Evolutionary conservation across 352 stramenopile species (phyloP).

Genomic region (Phytophthora sansomeana): DNA sequence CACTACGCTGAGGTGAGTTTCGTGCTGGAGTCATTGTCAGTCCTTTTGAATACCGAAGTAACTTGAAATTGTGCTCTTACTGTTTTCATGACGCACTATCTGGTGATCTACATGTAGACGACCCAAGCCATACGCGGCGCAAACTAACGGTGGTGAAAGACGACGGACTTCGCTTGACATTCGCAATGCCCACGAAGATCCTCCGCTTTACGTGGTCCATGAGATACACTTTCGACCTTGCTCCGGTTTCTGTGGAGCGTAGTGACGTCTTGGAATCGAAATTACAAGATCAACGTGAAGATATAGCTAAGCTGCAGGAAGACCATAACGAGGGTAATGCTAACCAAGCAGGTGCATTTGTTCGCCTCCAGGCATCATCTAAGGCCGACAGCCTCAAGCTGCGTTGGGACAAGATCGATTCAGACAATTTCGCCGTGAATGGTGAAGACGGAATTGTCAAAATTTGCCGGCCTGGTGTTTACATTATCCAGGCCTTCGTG

Average conservation of each 20-base stretch:
- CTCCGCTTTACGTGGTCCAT: not conserved
- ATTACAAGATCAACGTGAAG: slow-evolving; percentile 12
- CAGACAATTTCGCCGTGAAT: not conserved
- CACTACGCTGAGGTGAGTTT: slow-evolving; percentile 21
- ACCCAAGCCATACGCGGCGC: too few relatives aligned
- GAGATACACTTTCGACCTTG: slow-evolving; percentile 28
- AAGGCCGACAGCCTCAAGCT: not conserved
- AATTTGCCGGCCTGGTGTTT: not conserved
- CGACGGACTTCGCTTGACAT: slow-evolving; percentile 7
- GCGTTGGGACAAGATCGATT: not conserved
- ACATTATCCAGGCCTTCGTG: not conserved
- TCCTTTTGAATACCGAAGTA: not conserved
- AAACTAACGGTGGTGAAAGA: too few relatives aligned
- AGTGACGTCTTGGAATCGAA: slow-evolving; percentile 30
- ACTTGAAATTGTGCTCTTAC: not conserved
- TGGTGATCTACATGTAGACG: too few relatives aligned
- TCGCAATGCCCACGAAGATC: too few relatives aligned
- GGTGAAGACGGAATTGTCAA: not conserved
- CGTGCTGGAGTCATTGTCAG: too few relatives aligned
- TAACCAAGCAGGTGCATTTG: not conserved
- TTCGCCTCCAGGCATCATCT: not conserved
- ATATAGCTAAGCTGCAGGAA: not conserved
- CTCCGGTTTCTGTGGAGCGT: slow-evolving; percentile 20
- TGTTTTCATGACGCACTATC: too few relatives aligned
- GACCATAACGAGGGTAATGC: not conserved